A percentile compares a stretch with the other conserved stretches of the same genome.
phyloP scores from a whole-genome alignment of 768 basidiomycete genomes.

The Postia placenta region DNA sequence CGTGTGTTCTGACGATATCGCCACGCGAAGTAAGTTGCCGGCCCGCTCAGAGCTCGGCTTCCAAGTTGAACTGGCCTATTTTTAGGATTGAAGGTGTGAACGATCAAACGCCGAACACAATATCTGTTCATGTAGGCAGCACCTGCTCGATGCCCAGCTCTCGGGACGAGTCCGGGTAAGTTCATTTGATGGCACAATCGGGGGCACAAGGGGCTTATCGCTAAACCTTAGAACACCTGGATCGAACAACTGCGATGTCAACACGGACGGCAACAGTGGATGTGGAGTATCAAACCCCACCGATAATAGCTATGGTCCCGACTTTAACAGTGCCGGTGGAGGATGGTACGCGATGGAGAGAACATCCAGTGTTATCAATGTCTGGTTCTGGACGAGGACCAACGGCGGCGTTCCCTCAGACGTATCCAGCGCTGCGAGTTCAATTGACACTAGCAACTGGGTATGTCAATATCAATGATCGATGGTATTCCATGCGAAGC shows the following conservation, averaged over 20 bases:
- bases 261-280: constrained; percentile 44
- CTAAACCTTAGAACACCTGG: too few species aligned
- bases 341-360: constrained; percentile 65
- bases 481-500: not conserved
- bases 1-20: too few species aligned
- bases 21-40: too few species aligned
- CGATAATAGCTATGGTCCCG: constrained; percentile 46
- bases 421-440: constrained; percentile 32
- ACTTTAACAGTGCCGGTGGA: constrained; percentile 53
- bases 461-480: constrained; percentile 22
- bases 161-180: constrained; percentile 38
- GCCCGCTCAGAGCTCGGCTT: too few species aligned
- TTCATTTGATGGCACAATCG: not conserved
- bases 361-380: constrained; percentile 48
- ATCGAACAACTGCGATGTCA: constrained; percentile 43
- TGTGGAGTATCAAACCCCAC: constrained; percentile 42
- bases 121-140: constrained; percentile 51
- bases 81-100: constrained; percentile 49
- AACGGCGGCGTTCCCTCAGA: constrained; percentile 39
- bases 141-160: constrained; percentile 49
- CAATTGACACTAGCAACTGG: constrained; percentile 48
- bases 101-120: constrained; percentile 42
- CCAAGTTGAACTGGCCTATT: not conserved
- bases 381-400: constrained; percentile 67
- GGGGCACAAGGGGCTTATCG: too few species aligned